Conservation (phyloP, 2,329 filamentous ascomycete genomes). For the Ceratocystis cubensis region DNA sequence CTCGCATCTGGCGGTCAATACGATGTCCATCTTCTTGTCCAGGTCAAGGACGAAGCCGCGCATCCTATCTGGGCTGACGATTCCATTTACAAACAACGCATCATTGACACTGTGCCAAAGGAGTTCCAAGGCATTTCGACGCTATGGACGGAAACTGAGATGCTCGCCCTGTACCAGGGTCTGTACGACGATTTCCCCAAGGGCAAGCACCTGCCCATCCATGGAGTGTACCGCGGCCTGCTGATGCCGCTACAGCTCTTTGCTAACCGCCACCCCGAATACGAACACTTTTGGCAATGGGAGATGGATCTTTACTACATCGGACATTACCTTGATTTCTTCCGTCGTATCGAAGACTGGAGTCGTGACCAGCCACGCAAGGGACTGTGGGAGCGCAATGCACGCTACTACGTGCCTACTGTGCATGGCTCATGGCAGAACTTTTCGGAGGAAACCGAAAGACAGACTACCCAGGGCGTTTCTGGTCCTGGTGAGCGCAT, state of each 20-base stretch:
- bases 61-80: slow-evolving; percentile 69
- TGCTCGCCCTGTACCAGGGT: slow-evolving; percentile 79
- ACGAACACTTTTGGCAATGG: slow-evolving; percentile 89
- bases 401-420: slow-evolving; percentile 63
- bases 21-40: slow-evolving; percentile 72
- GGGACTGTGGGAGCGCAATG: slow-evolving; percentile 68
- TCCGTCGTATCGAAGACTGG: slow-evolving; percentile 58
- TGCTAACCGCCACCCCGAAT: slow-evolving; percentile 75
- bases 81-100: slow-evolving; percentile 53
- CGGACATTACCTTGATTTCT: slow-evolving; percentile 68
- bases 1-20: slow-evolving; percentile 76
- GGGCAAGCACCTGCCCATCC: slow-evolving; percentile 59
- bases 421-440: slow-evolving; percentile 70
- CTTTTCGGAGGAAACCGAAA: slow-evolving; percentile 36
- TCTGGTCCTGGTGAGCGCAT: slow-evolving; percentile 35
- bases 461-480: slow-evolving; percentile 26
- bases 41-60: slow-evolving; percentile 63
- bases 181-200: slow-evolving; percentile 63
- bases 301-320: slow-evolving; percentile 89
- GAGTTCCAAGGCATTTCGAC: slow-evolving; percentile 85
- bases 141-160: slow-evolving; percentile 88
- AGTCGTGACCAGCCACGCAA: slow-evolving; percentile 62
- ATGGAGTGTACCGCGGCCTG: slow-evolving; percentile 83
- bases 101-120: slow-evolving; percentile 56
- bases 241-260: slow-evolving; percentile 96